Evolutionary conservation across 306 rosid species (phyloP).

Genomic region (Acacia acuminata): DNA sequence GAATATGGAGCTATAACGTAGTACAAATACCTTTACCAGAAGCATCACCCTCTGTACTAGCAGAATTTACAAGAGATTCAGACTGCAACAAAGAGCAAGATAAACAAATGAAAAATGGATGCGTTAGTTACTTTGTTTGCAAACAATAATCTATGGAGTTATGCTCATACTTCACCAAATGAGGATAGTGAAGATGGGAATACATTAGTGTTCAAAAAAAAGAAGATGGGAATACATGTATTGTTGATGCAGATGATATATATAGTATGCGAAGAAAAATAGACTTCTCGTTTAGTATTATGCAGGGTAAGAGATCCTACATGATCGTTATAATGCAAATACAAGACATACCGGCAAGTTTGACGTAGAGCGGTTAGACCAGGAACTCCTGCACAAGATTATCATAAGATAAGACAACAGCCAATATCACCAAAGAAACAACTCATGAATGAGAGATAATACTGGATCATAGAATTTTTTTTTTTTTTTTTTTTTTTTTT

Average conservation of each 20-base stretch:
- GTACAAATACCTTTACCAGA: constrained; percentile 38
- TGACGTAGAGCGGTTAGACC: constrained; percentile 65
- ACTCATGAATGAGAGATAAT: constrained; percentile 1
- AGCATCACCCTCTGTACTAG: constrained; percentile 44
- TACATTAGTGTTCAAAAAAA: no score
- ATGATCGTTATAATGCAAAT: constrained; percentile 15
- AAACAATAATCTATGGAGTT: neutral
- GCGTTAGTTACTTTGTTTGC: neutral
- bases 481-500: neutral
- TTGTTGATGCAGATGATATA: neutral
- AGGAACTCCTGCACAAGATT: constrained; percentile 55
- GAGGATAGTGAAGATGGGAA: constrained; percentile 1
- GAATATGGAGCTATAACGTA: constrained; percentile 3
- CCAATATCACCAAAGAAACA: neutral
- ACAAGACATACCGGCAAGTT: constrained; percentile 54
- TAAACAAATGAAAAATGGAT: neutral
- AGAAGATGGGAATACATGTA: neutral
- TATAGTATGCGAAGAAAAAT: neutral
- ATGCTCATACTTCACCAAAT: neutral
- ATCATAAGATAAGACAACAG: constrained; percentile 4
- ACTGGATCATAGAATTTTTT: neutral
- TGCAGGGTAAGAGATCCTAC: neutral
- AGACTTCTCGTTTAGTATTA: neutral
- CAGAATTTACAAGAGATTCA: constrained; percentile 52
- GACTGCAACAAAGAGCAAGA: constrained; percentile 45